Evolutionary conservation across 2,329 filamentous ascomycete species (phyloP).

Genomic region (Alternaria rosae): DNA sequence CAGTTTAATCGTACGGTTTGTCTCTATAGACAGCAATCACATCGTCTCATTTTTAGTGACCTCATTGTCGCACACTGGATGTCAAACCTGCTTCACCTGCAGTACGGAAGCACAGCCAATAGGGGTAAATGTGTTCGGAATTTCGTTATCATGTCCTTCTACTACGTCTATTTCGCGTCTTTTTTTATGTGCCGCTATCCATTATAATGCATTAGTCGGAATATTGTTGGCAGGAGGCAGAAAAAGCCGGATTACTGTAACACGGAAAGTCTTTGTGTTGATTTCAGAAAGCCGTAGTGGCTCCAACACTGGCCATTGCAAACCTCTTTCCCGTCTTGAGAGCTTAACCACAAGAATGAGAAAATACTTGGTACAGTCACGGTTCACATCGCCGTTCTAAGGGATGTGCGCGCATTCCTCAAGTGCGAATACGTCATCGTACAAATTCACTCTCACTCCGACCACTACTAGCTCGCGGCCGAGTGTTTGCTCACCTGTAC

Average conservation of each 20-base stretch:
- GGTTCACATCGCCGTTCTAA: neutral
- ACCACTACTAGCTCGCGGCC: neutral
- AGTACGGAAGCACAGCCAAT: neutral
- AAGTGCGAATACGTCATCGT: neutral
- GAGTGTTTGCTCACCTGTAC: neutral
- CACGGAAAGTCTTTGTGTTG: neutral
- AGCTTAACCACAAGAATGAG: neutral
- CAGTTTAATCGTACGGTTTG: neutral
- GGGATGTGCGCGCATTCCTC: neutral
- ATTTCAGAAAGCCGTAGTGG: neutral
- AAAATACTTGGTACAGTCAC: neutral
- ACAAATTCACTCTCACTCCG: neutral
- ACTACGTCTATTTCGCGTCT: neutral
- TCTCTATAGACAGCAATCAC: neutral
- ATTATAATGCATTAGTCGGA: neutral
- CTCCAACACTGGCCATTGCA: neutral
- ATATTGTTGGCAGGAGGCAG: neutral
- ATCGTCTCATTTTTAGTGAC: neutral
- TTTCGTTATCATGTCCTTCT: neutral
- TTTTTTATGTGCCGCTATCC: neutral
- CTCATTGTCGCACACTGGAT: neutral
- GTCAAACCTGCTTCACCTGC: neutral
- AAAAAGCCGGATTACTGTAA: neutral
- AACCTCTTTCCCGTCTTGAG: neutral
- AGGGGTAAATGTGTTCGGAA: neutral